A percentile compares a stretch with the other conserved stretches of the same genome.
Conservation (phyloP, 495 filamentous ascomycete species). For the Parachaetomium inaequale region DNA sequence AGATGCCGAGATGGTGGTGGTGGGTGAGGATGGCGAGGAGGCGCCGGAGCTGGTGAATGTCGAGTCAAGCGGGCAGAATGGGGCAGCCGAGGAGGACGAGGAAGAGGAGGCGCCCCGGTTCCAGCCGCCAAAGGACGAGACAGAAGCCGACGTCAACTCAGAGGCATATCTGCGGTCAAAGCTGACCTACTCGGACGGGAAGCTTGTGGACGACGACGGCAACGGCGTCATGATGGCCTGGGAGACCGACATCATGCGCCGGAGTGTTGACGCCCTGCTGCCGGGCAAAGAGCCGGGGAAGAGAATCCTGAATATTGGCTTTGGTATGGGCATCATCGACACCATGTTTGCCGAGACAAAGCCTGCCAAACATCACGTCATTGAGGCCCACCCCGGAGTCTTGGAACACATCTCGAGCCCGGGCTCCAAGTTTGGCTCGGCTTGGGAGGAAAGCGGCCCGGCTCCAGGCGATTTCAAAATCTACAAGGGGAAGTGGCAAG, state of each 20-base stretch:
- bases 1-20: constrained; percentile 23
- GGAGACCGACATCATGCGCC: constrained; percentile 87
- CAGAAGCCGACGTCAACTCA: constrained; percentile 52
- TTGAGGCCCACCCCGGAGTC: constrained; percentile 88
- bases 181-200: constrained; percentile 68
- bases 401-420: constrained; percentile 58
- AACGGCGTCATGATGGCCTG: constrained; percentile 98
- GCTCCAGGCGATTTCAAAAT: constrained; percentile 44
- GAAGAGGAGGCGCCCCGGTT: constrained; percentile 30
- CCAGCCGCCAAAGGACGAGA: constrained; percentile 29
- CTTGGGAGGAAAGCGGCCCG: constrained; percentile 43
- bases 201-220: constrained; percentile 70
- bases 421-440: constrained; percentile 42
- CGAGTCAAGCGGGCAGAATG: constrained; percentile 22
- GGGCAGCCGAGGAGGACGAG: constrained; percentile 9
- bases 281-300: constrained; percentile 49
- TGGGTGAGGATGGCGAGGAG: constrained; percentile 43
- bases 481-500: constrained; percentile 71
- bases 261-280: constrained; percentile 55
- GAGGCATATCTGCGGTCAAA: constrained; percentile 71
- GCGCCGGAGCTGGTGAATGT: constrained; percentile 31
- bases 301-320: constrained; percentile 84
- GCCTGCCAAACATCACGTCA: constrained; percentile 73
- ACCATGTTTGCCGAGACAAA: constrained; percentile 67
- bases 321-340: constrained; percentile 96